phyloP scores from a whole-genome alignment of 768 basidiomycete species.

The Dacryopinax primogenitus region DNA sequence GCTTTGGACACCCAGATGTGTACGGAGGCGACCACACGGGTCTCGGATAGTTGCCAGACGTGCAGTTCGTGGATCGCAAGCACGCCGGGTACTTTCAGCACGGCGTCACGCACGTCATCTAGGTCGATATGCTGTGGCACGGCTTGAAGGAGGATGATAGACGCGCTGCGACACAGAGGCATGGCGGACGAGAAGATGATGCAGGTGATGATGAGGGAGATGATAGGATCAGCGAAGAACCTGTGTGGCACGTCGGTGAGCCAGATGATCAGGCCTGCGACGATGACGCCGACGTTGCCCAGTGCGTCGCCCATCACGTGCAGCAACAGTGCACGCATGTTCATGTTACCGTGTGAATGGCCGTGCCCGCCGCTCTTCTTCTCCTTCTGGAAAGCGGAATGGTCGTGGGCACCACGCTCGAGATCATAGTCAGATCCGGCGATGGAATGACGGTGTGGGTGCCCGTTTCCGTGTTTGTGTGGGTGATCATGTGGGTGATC shows the following conservation, averaged over 20 bases:
- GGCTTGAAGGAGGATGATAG: conserved; percentile 88
- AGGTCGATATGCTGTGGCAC: conserved; percentile 82
- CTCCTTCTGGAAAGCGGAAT: conserved; percentile 11
- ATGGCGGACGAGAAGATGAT: conserved; percentile 95
- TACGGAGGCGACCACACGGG: conserved; percentile 87
- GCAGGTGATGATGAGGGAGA: conserved; percentile 84
- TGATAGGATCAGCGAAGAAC: conserved; percentile 84
- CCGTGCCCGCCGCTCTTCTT: conserved; percentile 22
- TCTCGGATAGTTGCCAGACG: conserved; percentile 94
- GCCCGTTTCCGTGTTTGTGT: conserved; percentile 28
- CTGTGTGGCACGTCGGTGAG: conserved; percentile 70
- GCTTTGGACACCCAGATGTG: conserved; percentile 76
- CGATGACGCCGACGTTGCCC: conserved; percentile 95
- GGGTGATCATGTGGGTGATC: conserved; percentile 28
- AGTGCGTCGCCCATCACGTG: conserved; percentile 96
- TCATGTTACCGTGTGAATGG: conserved; percentile 62
- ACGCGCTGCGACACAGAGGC: conserved; percentile 71
- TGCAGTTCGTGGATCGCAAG: conserved; percentile 86
- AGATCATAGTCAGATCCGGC: conserved; percentile 15
- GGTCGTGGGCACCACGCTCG: conserved; percentile 12
- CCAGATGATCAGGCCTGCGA: conserved; percentile 91
- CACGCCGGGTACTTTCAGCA: conserved; percentile 72
- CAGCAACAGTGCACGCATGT: conserved; percentile 89
- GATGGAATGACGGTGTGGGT: conserved; percentile 12
- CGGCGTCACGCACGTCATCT: conserved; percentile 74